Base-by-base conservation (phyloP, 23 red algal genomes). In the Agarophyton chilense region DNA sequence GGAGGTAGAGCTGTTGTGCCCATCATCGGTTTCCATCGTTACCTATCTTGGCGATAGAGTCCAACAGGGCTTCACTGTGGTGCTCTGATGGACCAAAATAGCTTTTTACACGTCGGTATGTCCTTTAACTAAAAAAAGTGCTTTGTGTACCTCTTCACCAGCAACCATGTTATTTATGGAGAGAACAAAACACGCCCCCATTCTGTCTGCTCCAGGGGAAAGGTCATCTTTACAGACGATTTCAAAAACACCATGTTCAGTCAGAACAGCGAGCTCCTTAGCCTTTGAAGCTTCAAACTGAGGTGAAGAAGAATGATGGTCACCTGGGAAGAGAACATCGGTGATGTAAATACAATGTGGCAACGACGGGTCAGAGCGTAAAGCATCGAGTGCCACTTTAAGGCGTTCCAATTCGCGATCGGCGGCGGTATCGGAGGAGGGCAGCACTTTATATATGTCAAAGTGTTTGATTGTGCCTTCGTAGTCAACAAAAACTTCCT, bases 81-180 rank as follows among this genome's bases (percentile, higher is more conserved):
- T 46, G 25, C 50, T 42, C 43, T 49, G 71, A 32, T 88, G 72
- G 21, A 77, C 72, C 4, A 64, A 11, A 28, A 88, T 31, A 39
- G 29, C n/a, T 33, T 88, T 76, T 8, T 74, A 8, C 38, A 31
- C 11, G 34, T 88, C 84, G 1, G 34, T 76, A n/a, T 63, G 71
- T 6, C 84, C 65, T 50, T 78, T 67, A n/a, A 24, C 66, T 4
- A 88, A 28, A 44, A 77, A 88, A 10, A 38, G 25, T 4, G 46
- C 50, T 76, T 88, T 88, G 21, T 28, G 32, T 13, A 67, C 52
- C 49, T 88, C 65, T 18, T 60, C 50, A 16, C 35, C 33, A 0
- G 65, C 77, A 0, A 33, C 49, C 18, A 26, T 49, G 84, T 77
- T 77, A n/a, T 76, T 88, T 16, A 88, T 42, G 8, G 65, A 56